phyloP scores from a whole-genome alignment of 495 filamentous ascomycete genomes.

The Annulohypoxylon nitens region DNA sequence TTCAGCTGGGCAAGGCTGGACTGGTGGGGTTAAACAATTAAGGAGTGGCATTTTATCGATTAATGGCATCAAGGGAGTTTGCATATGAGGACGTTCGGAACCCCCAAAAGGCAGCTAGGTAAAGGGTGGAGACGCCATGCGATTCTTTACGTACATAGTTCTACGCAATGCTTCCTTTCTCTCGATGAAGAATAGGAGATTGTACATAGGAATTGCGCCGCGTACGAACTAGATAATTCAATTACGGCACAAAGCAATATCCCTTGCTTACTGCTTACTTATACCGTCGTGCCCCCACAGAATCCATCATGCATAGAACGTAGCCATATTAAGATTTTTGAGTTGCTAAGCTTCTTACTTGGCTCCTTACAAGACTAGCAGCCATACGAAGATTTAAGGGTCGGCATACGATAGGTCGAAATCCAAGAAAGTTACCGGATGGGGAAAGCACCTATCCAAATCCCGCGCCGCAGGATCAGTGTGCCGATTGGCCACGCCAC shows the following conservation, averaged over 20 bases:
- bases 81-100: slow-evolving; percentile 10
- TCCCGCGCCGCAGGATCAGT: slow-evolving; percentile 10
- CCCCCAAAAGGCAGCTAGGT: background rate
- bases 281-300: background rate
- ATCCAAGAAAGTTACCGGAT: slow-evolving; percentile 33
- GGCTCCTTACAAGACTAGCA: slow-evolving; percentile 5
- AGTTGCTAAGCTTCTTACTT: background rate
- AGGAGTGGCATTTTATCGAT: slow-evolving; percentile 15
- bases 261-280: background rate
- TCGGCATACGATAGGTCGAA: slow-evolving; percentile 40
- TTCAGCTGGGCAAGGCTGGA: slow-evolving; percentile 27
- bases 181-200: background rate
- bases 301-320: background rate
- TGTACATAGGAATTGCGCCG: slow-evolving; percentile 26
- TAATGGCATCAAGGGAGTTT: slow-evolving; percentile 31
- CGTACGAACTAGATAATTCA: slow-evolving; percentile 19
- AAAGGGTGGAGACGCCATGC: background rate
- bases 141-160: slow-evolving; percentile 6
- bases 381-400: background rate
- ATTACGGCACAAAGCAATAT: slow-evolving; percentile 3
- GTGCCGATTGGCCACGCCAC: slow-evolving; percentile 13
- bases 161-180: slow-evolving; percentile 7
- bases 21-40: slow-evolving; percentile 28
- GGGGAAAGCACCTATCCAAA: slow-evolving; percentile 15
- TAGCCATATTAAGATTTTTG: background rate